Percentiles rank a stretch among this genome's conserved stretches.
These are phyloP conservation scores for Chlamydomonas sphaeroides DNA, from an alignment of 139 green algal genomes.

Conservation along the genomic window DNA sequence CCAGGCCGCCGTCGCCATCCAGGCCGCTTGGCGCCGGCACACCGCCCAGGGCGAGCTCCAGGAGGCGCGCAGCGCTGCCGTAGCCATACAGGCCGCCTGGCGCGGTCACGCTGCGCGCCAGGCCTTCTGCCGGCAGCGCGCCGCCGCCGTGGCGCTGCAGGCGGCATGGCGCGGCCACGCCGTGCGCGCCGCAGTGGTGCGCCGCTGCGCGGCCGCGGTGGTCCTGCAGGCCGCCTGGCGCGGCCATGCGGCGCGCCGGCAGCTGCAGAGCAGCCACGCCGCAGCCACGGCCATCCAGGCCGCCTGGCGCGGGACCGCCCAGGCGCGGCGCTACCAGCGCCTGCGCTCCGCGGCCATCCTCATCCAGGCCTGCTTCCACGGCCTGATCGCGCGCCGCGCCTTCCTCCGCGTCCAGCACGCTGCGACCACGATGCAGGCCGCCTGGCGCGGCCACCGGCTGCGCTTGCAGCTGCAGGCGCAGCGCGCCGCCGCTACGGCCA, in stretches of 20 bases:
- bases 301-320: conserved; percentile 22
- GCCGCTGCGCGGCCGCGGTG: too few relatives aligned
- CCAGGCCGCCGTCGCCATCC: conserved; percentile 39
- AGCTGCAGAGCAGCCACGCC: not conserved
- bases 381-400: too few relatives aligned
- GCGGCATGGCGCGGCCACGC: too few relatives aligned
- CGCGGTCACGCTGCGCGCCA: not conserved
- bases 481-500: not conserved
- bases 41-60: conserved; percentile 9
- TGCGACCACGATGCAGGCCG: too few relatives aligned
- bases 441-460: conserved; percentile 13
- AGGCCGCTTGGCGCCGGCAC: conserved; percentile 48
- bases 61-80: conserved; percentile 1
- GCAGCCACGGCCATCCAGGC: conserved; percentile 40
- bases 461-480: not conserved
- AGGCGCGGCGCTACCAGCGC: too few relatives aligned
- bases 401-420: too few relatives aligned
- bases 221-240: too few relatives aligned
- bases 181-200: too few relatives aligned
- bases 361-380: too few relatives aligned
- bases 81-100: conserved; percentile 33
- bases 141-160: too few relatives aligned
- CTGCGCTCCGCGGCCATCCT: too few relatives aligned
- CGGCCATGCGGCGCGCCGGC: not conserved
- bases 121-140: too few relatives aligned